Evolutionary conservation across 108 stramenopile genomes (phyloP).

Genomic region (Chaetoceros tenuissimus): DNA sequence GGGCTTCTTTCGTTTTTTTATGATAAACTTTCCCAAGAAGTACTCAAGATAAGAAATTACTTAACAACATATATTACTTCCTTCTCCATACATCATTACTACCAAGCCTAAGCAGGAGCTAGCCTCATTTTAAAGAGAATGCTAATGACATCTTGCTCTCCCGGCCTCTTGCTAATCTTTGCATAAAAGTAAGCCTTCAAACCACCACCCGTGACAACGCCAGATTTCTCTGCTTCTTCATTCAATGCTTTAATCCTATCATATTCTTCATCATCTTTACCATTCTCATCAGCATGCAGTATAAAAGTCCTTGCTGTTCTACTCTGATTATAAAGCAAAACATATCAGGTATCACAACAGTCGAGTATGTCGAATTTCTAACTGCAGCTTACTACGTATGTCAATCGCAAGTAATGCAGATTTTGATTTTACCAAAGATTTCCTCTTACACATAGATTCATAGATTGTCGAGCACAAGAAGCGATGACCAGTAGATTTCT

Average conservation of each 20-base stretch:
- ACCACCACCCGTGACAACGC: conserved; percentile 46
- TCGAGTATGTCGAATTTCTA: conserved; percentile 54
- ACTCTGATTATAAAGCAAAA: conserved; percentile 48
- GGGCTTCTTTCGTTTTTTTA: no score
- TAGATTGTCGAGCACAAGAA: no score
- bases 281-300: conserved; percentile 34
- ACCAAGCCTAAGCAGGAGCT: conserved; percentile 38
- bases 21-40: no score
- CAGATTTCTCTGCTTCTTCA: conserved; percentile 20
- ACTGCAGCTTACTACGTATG: no score
- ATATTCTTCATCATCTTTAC: conserved; percentile 19
- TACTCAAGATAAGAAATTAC: no score
- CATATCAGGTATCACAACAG: conserved; percentile 29
- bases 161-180: conserved; percentile 13
- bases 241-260: conserved; percentile 34
- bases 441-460: no score
- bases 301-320: conserved; percentile 48
- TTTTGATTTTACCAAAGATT: no score
- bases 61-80: no score
- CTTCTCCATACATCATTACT: no score
- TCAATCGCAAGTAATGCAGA: no score
- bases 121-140: conserved; percentile 27
- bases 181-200: conserved; percentile 58
- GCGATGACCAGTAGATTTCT: no score
- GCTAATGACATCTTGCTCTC: conserved; percentile 7